phyloP scores from a whole-genome alignment of 106 monocot genomes.

The Acorus gramineus region DNA sequence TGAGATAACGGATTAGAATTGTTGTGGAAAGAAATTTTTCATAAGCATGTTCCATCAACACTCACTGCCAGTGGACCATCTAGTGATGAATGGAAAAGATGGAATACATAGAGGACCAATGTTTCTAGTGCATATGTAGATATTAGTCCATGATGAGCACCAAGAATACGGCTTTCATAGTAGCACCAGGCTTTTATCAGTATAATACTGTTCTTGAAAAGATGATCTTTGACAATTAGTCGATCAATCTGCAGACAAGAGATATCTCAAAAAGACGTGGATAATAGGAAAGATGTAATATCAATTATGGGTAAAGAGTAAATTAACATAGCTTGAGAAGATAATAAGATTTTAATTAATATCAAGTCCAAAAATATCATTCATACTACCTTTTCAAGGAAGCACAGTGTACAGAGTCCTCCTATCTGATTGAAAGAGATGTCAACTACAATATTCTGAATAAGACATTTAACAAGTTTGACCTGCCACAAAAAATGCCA shows the following conservation, averaged over 20 bases:
- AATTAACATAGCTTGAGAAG: not conserved
- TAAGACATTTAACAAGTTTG: conserved; percentile 84
- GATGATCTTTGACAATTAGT: conserved; percentile 67
- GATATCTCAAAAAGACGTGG: not conserved
- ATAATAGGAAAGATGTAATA: not conserved
- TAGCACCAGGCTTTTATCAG: conserved; percentile 98
- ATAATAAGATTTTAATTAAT: conserved; percentile 2
- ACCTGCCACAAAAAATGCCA: conserved; percentile 38
- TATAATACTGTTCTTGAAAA: conserved; percentile 84
- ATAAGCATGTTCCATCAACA: not conserved
- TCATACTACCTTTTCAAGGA: conserved; percentile 60
- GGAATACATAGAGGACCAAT: conserved; percentile 77
- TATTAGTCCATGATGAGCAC: conserved; percentile 86
- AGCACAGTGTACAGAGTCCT: conserved; percentile 80
- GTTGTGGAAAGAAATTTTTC: not conserved
- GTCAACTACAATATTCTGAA: conserved; percentile 90
- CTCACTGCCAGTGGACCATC: conserved; percentile 73
- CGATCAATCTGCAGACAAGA: conserved; percentile 45
- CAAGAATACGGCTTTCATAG: conserved; percentile 96
- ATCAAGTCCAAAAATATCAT: not conserved
- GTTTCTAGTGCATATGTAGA: conserved; percentile 96
- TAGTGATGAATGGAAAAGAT: conserved; percentile 68
- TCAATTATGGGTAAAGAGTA: not conserved
- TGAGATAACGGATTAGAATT: not conserved
- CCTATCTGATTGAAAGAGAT: conserved; percentile 94